Evolutionary conservation across 1,139 yeast species (phyloP), one percentile per base, ranked within the genome.

Genomic region (Kluyveromyces sp.): DNA sequence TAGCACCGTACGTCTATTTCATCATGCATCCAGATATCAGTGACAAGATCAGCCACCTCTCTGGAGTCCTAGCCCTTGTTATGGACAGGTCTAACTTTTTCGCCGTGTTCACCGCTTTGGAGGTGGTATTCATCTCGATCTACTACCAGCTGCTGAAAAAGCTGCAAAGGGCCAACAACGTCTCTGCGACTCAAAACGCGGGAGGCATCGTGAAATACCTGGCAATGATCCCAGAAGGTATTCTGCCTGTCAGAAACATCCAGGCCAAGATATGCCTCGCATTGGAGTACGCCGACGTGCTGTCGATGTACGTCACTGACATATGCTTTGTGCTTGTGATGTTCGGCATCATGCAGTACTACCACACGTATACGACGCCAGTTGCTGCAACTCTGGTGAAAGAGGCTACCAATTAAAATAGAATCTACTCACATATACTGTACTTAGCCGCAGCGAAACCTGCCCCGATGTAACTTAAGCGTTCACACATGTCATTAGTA

Each of bases 211-310:
- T 59, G 22, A 57, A 56, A 39, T 43, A 60, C 22, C 51, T 57
- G 16, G 49, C 60, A 11, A 46, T 62, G 47, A 50, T 63, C 30
- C 67, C 67, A 13, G 62, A 59, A 26, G 65, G 63, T 7, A 49
- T 61, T 2, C 32, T 61, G 15, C 66, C 65, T 20, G 53, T 62
- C 34, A 34, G 52, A 11, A 48, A 61, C 39, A 36, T 61, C 19
- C 56, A 48, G 28, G 60, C 61, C 16, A 55, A 55, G 44, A 46
- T 59, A 25, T 48, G 56, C 28, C 46, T 50, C 29, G 49, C 51
- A n/a, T 36, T 64, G 45, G 63, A 58, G 50, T 71, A 71, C 51
- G 57, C 64, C 54, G 75, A 71, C 44, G 55, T 72, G 19, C 43
- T 68, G 7, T 57, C 65, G 1, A 56, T 69, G 53, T 60, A 67